Conservation (phyloP, 345 rosid genomes). For the Clausena lansium region DNA sequence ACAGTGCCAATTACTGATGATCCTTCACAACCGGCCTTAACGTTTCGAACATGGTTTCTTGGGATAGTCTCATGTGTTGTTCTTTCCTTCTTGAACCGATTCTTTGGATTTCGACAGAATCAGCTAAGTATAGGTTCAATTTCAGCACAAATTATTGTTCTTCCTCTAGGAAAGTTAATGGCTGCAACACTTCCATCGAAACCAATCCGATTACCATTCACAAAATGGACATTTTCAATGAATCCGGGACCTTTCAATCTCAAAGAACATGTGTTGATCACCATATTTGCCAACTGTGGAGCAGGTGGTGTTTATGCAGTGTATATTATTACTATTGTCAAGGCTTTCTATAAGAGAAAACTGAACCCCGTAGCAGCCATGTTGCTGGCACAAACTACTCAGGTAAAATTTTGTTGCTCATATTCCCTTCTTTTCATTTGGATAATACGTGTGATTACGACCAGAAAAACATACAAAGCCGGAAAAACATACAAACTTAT, state of each 20-base stretch:
- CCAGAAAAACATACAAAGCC: not conserved
- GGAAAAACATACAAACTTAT: not conserved
- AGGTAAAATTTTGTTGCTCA: slow-evolving; percentile 18
- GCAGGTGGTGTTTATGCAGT: slow-evolving; percentile 44
- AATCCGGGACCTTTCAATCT: slow-evolving; percentile 57
- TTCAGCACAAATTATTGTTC: slow-evolving; percentile 46
- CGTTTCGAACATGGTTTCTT: slow-evolving; percentile 59
- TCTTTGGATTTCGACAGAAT: slow-evolving; percentile 48
- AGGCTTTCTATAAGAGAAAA: slow-evolving; percentile 43
- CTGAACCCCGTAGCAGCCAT: slow-evolving; percentile 19
- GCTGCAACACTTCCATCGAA: slow-evolving; percentile 45
- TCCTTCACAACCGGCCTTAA: slow-evolving; percentile 43
- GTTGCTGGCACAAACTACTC: slow-evolving; percentile 44
- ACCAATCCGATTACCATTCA: slow-evolving; percentile 34
- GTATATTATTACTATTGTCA: slow-evolving; percentile 43
- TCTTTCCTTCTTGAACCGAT: slow-evolving; percentile 56
- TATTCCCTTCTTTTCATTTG: not conserved
- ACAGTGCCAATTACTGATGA: slow-evolving; percentile 62
- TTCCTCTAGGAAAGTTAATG: slow-evolving; percentile 53
- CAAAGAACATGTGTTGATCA: slow-evolving; percentile 59
- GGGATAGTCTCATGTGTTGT: slow-evolving; percentile 44
- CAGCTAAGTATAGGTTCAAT: slow-evolving; percentile 36
- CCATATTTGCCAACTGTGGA: slow-evolving; percentile 54
- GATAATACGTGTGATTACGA: not conserved
- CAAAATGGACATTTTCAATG: slow-evolving; percentile 45